These are phyloP conservation scores for Coniochaeta ligniaria DNA, from an alignment of 2,329 filamentous ascomycete genomes.

Conservation along the genomic window DNA sequence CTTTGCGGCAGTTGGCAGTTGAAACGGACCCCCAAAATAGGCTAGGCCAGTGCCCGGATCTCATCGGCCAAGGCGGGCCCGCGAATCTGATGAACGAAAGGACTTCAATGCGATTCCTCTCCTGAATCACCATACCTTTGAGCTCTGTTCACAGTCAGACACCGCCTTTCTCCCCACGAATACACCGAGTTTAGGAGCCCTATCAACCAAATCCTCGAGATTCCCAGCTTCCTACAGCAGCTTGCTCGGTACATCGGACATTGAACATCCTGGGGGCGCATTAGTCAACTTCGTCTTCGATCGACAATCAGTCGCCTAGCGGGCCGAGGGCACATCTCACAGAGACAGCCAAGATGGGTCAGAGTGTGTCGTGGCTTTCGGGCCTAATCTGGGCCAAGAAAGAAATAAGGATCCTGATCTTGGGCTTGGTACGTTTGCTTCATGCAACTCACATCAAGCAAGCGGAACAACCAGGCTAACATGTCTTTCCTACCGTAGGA, in stretches of 20 bases:
- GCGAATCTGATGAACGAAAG: neutral
- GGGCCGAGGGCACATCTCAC: neutral
- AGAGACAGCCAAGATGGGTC: slow-evolving; percentile 45
- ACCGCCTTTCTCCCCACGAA: neutral
- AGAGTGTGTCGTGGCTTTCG: slow-evolving; percentile 62
- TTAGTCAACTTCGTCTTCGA: neutral
- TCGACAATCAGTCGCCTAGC: neutral
- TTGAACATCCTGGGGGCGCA: neutral
- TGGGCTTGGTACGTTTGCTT: slow-evolving; percentile 67
- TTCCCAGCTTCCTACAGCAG: neutral
- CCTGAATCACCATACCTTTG: neutral
- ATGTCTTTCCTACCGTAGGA: slow-evolving; percentile 49
- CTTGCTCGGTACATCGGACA: neutral
- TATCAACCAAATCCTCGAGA: neutral
- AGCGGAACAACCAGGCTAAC: slow-evolving; percentile 4
- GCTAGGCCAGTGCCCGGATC: neutral
- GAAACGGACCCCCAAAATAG: neutral
- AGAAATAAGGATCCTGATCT: slow-evolving; percentile 92
- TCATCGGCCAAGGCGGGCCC: neutral
- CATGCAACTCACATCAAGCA: neutral
- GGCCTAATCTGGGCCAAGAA: slow-evolving; percentile 84
- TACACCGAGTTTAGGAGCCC: neutral
- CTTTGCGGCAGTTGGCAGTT: neutral
- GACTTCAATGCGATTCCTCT: neutral
- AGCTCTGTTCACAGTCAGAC: neutral